Percentiles rank a stretch among this genome's conserved stretches.
These are phyloP conservation scores for Nigrospora osmanthi DNA, from an alignment of 2,329 filamentous ascomycete genomes.

Conservation along the genomic window DNA sequence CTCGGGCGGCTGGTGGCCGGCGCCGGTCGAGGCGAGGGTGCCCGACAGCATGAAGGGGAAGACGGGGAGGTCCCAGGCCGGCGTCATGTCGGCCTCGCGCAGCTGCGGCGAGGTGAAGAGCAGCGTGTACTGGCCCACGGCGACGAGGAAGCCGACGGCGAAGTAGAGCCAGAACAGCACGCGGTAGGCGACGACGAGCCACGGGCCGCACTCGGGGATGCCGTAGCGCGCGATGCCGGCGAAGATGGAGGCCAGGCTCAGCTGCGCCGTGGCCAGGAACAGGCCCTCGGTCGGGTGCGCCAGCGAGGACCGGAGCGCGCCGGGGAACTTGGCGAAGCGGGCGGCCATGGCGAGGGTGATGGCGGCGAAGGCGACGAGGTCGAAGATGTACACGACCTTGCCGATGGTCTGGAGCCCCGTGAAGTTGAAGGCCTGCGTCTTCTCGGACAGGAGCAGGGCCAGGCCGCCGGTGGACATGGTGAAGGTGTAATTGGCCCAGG, in stretches of 20 bases:
- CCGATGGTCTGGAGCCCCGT: conserved; percentile 40
- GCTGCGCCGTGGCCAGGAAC: conserved; percentile 28
- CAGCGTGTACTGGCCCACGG: conserved; percentile 26
- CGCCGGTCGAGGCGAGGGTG: conserved; percentile 24
- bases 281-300: conserved; percentile 42
- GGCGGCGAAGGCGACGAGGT: conserved; percentile 35
- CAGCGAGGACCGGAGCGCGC: conserved; percentile 34
- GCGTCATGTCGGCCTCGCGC: conserved; percentile 28
- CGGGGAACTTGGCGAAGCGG: conserved; percentile 35
- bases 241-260: conserved; percentile 35
- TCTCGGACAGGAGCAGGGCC: conserved; percentile 30
- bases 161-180: conserved; percentile 34
- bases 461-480: conserved; percentile 40
- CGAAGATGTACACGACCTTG: conserved; percentile 40
- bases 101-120: conserved; percentile 28
- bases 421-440: conserved; percentile 32
- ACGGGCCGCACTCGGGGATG: conserved; percentile 27
- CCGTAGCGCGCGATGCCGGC: conserved; percentile 28
- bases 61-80: conserved; percentile 26
- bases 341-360: conserved; percentile 24
- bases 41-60: conserved; percentile 27
- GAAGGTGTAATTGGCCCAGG: conserved; percentile 37
- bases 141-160: conserved; percentile 27
- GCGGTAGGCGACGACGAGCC: conserved; percentile 28
- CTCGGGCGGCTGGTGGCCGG: conserved; percentile 17